phyloP scores from a whole-genome alignment of 768 basidiomycete genomes.

The Sutorius australiensis region DNA sequence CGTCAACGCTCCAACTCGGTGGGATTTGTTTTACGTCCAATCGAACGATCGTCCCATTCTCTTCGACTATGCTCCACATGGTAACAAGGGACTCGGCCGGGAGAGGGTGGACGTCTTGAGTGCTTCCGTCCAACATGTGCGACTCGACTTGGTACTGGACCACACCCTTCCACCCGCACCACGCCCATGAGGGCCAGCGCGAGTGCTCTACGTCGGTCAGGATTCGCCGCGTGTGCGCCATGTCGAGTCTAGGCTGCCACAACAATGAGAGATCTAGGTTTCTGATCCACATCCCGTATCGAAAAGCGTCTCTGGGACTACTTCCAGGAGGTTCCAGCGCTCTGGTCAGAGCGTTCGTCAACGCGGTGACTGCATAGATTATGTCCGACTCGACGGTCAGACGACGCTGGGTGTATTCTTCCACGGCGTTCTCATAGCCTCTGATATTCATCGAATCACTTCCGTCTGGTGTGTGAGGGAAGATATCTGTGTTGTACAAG shows the following conservation, averaged over 20 bases:
- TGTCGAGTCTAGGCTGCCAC: conserved; percentile 21
- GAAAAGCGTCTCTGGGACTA: neutral
- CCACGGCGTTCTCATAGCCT: conserved; percentile 7
- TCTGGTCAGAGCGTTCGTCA: neutral
- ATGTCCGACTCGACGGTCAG: conserved; percentile 16
- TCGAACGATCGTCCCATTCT: conserved; percentile 5
- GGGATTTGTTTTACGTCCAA: conserved; percentile 8
- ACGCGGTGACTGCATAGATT: conserved; percentile 6
- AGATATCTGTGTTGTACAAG: neutral
- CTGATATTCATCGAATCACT: neutral
- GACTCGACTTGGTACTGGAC: conserved; percentile 5
- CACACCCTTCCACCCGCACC: conserved; percentile 25
- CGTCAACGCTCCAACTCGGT: neutral
- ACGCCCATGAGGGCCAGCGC: conserved; percentile 25
- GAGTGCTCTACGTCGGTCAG: neutral
- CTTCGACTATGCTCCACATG: conserved; percentile 16
- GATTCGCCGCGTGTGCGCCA: conserved; percentile 7
- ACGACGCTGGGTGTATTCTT: conserved; percentile 11
- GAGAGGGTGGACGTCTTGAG: neutral
- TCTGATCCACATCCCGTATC: neutral
- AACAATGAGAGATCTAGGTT: conserved; percentile 15
- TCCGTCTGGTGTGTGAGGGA: neutral
- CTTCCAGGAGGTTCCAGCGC: neutral
- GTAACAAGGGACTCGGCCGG: conserved; percentile 20
- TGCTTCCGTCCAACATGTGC: neutral